Conservation (phyloP, 352 stramenopile species). For the Pythium plurisporium region DNA sequence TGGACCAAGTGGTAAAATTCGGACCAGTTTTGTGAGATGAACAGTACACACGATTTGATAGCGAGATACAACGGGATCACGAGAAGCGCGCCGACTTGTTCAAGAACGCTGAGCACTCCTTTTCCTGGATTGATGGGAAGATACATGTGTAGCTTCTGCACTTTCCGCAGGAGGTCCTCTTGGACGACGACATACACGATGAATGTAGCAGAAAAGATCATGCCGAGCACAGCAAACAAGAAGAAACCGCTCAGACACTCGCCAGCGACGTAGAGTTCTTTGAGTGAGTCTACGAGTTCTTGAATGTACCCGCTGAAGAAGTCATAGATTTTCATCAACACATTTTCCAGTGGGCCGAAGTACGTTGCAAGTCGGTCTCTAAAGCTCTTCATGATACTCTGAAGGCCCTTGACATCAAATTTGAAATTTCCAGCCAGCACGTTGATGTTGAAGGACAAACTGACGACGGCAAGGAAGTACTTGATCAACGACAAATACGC, state of each 20-base stretch:
- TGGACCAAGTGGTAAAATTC: conserved; percentile 27
- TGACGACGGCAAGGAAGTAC: conserved; percentile 47
- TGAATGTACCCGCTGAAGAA: conserved; percentile 37
- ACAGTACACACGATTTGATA: conserved; percentile 61
- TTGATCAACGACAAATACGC: conserved; percentile 30
- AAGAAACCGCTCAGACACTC: conserved; percentile 43
- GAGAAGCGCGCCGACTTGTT: conserved; percentile 44
- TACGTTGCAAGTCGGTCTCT: conserved; percentile 17
- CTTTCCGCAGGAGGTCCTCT: conserved; percentile 49
- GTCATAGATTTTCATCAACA: conserved; percentile 24
- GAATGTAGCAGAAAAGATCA: conserved; percentile 39
- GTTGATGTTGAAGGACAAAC: conserved; percentile 61
- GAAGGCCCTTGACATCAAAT: conserved; percentile 9
- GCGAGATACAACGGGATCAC: conserved; percentile 48
- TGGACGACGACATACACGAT: conserved; percentile 56
- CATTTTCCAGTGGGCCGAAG: conserved; percentile 24
- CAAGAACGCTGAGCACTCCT: conserved; percentile 23
- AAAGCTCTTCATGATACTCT: conserved; percentile 25
- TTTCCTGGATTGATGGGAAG: conserved; percentile 38
- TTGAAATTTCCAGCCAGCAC: conserved; percentile 40
- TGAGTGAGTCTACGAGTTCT: conserved; percentile 29
- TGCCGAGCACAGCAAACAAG: conserved; percentile 24
- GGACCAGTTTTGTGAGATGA: conserved; percentile 39
- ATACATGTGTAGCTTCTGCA: conserved; percentile 49
- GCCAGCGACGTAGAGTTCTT: conserved; percentile 25